Conservation (phyloP, 441 rosid genomes). For the Brassica hybrid region DNA sequence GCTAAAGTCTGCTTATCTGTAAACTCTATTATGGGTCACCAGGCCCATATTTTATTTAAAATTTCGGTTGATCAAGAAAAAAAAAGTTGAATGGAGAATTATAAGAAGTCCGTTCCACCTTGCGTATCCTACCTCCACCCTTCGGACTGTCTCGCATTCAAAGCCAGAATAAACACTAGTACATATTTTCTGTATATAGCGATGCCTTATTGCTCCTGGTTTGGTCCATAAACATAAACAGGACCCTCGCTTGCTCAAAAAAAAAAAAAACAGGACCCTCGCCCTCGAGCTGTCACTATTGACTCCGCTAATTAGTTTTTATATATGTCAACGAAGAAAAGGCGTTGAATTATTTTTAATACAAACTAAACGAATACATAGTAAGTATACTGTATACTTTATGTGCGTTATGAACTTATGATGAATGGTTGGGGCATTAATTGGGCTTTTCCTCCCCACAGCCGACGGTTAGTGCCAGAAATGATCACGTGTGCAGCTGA, state of each 20-base stretch:
- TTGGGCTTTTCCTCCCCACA: background rate
- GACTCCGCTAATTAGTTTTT: background rate
- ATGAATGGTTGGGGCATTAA: conserved; percentile 6
- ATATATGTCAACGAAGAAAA: background rate
- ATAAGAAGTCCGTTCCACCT: too few species aligned
- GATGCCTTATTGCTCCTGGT: background rate
- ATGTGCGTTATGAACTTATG: background rate
- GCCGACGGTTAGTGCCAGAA: background rate
- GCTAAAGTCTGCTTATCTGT: too few species aligned
- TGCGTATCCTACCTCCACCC: too few species aligned
- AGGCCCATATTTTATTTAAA: too few species aligned
- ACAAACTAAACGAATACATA: too few species aligned
- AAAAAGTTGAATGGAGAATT: too few species aligned
- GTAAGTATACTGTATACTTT: too few species aligned
- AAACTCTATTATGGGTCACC: too few species aligned
- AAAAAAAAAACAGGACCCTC: background rate
- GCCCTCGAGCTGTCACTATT: background rate
- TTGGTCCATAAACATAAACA: background rate
- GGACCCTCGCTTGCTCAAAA: background rate
- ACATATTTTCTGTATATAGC: too few species aligned
- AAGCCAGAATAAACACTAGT: too few species aligned
- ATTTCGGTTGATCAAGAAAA: too few species aligned
- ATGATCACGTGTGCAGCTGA: conserved; percentile 2
- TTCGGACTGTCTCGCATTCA: too few species aligned
- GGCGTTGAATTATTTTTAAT: background rate